A percentile compares a stretch with the other conserved stretches of the same genome.
Conservation (phyloP, 2,329 filamentous ascomycete species). For the Trichoderma sp. region DNA sequence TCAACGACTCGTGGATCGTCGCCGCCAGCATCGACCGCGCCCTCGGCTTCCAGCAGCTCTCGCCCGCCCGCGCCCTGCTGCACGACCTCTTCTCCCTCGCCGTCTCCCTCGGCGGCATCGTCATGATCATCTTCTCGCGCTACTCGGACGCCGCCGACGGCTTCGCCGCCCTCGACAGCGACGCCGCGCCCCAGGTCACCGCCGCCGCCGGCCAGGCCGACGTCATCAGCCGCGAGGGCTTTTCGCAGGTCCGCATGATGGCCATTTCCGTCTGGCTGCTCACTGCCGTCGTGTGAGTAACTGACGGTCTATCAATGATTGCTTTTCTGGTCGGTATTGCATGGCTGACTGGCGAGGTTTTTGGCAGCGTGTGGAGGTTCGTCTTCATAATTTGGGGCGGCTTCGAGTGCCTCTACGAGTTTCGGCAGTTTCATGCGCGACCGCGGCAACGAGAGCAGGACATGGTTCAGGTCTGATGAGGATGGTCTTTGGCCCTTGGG, state of each 20-base stretch:
- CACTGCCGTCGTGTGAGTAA: slow-evolving; percentile 27
- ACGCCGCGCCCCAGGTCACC: slow-evolving; percentile 3
- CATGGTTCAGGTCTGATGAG: slow-evolving; percentile 13
- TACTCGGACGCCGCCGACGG: slow-evolving; percentile 20
- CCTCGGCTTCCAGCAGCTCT: slow-evolving; percentile 35
- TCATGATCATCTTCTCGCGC: slow-evolving; percentile 35
- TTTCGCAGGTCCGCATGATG: slow-evolving; percentile 26
- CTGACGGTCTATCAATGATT: no score
- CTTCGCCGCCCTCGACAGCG: slow-evolving; percentile 3
- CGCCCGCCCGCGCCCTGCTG: slow-evolving; percentile 37
- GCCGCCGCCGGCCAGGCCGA: slow-evolving; percentile 1
- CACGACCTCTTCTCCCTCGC: slow-evolving; percentile 42
- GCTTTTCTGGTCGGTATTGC: no score
- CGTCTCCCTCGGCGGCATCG: slow-evolving; percentile 41
- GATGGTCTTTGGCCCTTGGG: background rate
- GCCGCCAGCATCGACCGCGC: slow-evolving; percentile 37
- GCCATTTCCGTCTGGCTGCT: slow-evolving; percentile 26
- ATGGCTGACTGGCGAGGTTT: background rate
- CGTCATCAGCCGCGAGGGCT: slow-evolving; percentile 24
- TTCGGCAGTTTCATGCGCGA: slow-evolving; percentile 2
- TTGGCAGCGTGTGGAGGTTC: slow-evolving; percentile 24
- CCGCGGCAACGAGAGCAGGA: background rate
- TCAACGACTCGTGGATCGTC: slow-evolving; percentile 46
- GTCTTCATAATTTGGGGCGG: slow-evolving; percentile 28
- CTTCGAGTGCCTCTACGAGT: slow-evolving; percentile 26